Base-by-base conservation (phyloP, 805 yeast genomes). In the Brettanomyces bruxellensis region DNA sequence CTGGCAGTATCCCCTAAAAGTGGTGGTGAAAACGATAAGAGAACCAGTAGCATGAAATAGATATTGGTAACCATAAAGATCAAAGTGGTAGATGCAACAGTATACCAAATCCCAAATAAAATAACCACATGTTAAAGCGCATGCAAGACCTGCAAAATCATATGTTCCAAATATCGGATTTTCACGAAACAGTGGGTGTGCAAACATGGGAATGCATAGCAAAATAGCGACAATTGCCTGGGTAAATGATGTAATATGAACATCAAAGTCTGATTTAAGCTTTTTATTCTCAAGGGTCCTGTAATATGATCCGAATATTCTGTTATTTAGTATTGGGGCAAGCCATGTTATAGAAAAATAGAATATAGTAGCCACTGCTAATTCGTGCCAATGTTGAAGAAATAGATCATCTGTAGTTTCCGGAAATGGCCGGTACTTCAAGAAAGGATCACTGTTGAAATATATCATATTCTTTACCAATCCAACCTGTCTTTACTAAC, bases 71-170 rank as follows among this genome's bases (percentile, higher is more conserved):
- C 99, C 98, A 64, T 87, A 93, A 51, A 86, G 61, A 44, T 73
- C 67, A 61, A 69, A 79, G 67, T 85, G 72, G 44, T 65, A 65
- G 7, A 80, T 5, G 44, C 66, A 59, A 60, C 97, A 90, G 46
- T 89, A 81, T 48, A 67, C 64, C 35, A 83, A 50, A 64, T 93
- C 99, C 99, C 99, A 93, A 23, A 87, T 54, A 61, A 93, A 93
- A 67, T 93, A 93, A 3, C 98, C 99, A 8, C 73, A 60, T 8
- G 95, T 81, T 47, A 83, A 58, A 1, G 96, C 72, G 12, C 82
- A 68, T 5, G 85, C 85, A 56, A 90, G 71, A 0, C 87, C 88
- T 1, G 81, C 81, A 58, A 78, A 85, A n/a, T 86, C 86, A 45
- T 82, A 79, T 59, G 77, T 74, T 41, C 88, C 90, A n/a, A 76